Evolutionary conservation across 1,284 basidiomycete species (phyloP), one percentile per base, ranked within the genome.

Genomic region (Sanghuangporus baumii): DNA sequence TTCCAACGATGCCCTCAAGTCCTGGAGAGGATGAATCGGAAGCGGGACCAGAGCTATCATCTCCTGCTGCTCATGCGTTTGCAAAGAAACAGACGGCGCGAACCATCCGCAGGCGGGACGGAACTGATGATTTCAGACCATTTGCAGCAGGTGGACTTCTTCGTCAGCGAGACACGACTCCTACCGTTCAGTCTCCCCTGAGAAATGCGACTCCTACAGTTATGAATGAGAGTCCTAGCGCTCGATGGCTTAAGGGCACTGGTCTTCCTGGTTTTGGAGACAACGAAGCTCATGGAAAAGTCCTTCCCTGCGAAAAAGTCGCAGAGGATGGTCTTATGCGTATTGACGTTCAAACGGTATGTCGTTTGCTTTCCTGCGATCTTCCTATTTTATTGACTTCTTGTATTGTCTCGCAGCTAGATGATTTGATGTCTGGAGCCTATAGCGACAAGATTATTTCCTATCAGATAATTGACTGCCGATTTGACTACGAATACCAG

Each of bases 291-390:
- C 82, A 89, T 66, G 94, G 95, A 54, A 99, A 99, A 78, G 84
- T 96, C 64, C 74, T 99, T 60, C 96, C 96, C 18, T 99, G 96
- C 75, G 91, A 94, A 72, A 87, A 88, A 59, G 95, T 97, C 61
- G 88, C 89, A 61, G 93, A 98, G 68, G 96, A 99, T 70, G 96
- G 96, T 1, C 74, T 99, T 57, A 96, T 98, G 88, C 85, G 96
- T 66, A 93, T 99, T 67, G 88, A 83, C 34, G 76, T 84, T 18
- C 75, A 85, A 65, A 98, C 95, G 66, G 91, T 96, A 70, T 71
- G 85, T 77, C 36, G 2, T 40, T 16, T 46, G n/a, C 12, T 43
- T 60, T n/a, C 47, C 26, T 57, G n/a, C 40, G 11, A 16, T 34
- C 12, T 37, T 6, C 60, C 40, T n/a, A 55, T 34, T 18, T 38